Conservation (phyloP, 495 filamentous ascomycete genomes). For the Aspergillus sclerotiicarbonarius region DNA sequence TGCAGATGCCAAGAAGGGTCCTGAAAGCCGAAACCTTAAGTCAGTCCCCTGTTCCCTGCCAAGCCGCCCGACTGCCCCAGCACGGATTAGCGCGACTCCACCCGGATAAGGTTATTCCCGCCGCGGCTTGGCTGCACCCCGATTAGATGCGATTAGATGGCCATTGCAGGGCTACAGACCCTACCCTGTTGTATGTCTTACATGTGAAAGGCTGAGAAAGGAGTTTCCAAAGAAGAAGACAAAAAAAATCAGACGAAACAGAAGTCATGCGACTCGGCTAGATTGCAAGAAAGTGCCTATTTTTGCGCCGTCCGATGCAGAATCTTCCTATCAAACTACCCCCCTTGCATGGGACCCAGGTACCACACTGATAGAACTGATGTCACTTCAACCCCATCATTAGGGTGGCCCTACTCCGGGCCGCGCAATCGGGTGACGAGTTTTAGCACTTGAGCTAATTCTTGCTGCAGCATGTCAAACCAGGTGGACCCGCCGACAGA, state of each 20-base stretch:
- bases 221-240: too few relatives aligned
- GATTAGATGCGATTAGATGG: not conserved
- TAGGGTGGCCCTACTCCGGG: not conserved
- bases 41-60: not conserved
- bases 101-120: conserved; percentile 6
- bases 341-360: too few relatives aligned
- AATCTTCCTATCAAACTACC: too few relatives aligned
- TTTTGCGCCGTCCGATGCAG: too few relatives aligned
- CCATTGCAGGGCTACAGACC: not conserved
- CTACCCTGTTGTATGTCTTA: too few relatives aligned
- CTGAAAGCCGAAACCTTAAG: not conserved
- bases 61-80: not conserved
- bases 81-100: not conserved
- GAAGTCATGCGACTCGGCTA: too few relatives aligned
- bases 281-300: too few relatives aligned
- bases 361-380: not conserved
- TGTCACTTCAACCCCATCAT: not conserved
- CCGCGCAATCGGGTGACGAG: conserved; percentile 1
- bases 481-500: not conserved
- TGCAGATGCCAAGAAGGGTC: not conserved
- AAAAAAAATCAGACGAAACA: too few relatives aligned
- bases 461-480: not conserved
- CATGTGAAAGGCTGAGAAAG: too few relatives aligned
- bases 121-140: not conserved
- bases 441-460: not conserved